A percentile compares a stretch with the other conserved stretches of the same genome.
These are phyloP conservation scores for Pseudocercospora fijiensis DNA, from an alignment of 2,329 filamentous ascomycete species.

Conservation along the genomic window DNA sequence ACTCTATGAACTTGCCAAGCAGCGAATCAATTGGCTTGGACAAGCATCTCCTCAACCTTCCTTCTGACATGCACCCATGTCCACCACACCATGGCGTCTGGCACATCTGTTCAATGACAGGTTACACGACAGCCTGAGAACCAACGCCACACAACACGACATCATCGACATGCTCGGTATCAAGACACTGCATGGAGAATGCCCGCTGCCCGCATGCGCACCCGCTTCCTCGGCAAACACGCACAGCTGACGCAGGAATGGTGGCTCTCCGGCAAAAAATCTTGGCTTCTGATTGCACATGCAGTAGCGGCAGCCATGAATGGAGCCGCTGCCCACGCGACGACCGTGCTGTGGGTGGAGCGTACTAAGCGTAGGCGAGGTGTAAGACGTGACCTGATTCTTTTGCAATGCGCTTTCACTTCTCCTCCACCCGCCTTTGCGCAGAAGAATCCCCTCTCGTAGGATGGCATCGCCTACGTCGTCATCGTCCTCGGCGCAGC, in stretches of 20 bases:
- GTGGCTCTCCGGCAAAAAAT: conserved; percentile 6
- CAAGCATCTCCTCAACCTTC: neutral
- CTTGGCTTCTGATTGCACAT: conserved; percentile 8
- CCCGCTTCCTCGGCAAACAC: neutral
- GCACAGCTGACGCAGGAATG: neutral
- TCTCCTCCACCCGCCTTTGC: neutral
- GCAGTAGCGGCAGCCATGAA: conserved; percentile 15
- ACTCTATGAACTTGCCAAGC: neutral
- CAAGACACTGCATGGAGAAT: neutral
- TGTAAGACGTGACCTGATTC: conserved; percentile 6
- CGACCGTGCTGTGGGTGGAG: neutral
- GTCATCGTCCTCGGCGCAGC: conserved; percentile 27
- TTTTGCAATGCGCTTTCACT: neutral
- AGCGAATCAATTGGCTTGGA: neutral
- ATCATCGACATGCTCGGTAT: neutral
- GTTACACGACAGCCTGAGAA: neutral
- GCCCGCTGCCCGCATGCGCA: neutral
- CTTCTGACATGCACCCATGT: neutral
- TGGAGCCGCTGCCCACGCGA: conserved; percentile 4
- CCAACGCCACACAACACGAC: neutral
- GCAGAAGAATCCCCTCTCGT: neutral
- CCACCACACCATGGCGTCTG: neutral
- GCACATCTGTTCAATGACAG: neutral
- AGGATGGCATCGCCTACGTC: conserved; percentile 15
- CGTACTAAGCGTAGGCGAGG: conserved; percentile 2